Conservation (phyloP, 2,329 filamentous ascomycete genomes). For the Apiospora sp. region DNA sequence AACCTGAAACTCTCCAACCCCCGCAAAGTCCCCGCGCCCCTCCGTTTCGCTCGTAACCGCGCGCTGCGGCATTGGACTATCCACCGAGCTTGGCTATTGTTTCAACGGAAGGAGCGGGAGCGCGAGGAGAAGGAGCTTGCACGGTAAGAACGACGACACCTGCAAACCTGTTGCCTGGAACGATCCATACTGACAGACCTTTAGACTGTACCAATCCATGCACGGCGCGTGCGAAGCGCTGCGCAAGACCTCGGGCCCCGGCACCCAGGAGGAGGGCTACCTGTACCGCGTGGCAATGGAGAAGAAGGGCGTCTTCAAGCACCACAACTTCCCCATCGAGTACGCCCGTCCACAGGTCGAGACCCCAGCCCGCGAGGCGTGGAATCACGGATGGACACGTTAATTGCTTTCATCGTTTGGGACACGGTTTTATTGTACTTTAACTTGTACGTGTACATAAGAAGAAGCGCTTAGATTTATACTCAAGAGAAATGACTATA, state of each 20-base stretch:
- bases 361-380: slow-evolving; percentile 78
- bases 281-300: slow-evolving; percentile 89
- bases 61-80: slow-evolving; percentile 98
- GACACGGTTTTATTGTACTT: background rate
- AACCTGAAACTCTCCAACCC: slow-evolving; percentile 58
- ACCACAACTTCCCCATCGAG: slow-evolving; percentile 84
- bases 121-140: slow-evolving; percentile 75
- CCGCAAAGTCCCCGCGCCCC: slow-evolving; percentile 66
- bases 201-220: slow-evolving; percentile 79
- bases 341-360: slow-evolving; percentile 88
- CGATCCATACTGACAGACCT: slow-evolving; percentile 30
- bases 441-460: slow-evolving; percentile 1
- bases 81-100: slow-evolving; percentile 91
- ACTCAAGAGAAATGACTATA: background rate
- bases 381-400: slow-evolving; percentile 93
- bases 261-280: slow-evolving; percentile 68
- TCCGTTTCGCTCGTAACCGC: slow-evolving; percentile 88
- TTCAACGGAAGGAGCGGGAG: slow-evolving; percentile 72
- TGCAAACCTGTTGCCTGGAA: background rate
- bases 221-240: slow-evolving; percentile 85
- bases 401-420: slow-evolving; percentile 32
- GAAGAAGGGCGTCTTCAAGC: slow-evolving; percentile 83
- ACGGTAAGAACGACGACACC: slow-evolving; percentile 49
- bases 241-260: slow-evolving; percentile 65
- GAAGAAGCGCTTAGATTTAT: background rate